Base-by-base conservation (phyloP, 1,139 yeast species). In the Meyerozyma carpophila region DNA sequence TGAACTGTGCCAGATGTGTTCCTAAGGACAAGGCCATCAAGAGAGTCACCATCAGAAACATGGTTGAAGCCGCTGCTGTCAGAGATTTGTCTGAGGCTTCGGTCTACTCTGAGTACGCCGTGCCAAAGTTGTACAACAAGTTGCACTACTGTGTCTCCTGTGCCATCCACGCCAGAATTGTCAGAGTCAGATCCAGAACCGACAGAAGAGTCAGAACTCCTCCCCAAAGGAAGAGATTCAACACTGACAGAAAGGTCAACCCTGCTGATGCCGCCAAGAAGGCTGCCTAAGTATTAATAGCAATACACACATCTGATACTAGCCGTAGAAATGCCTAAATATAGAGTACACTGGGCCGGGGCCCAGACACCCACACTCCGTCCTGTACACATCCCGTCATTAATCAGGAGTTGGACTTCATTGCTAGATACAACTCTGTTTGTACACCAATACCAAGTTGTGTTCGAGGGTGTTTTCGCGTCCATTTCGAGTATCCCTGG, bases 11-110 rank as follows among this genome's bases (percentile, higher is more conserved):
- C 68, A 90, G 95, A 79, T 88, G 95, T 82, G 96, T 93, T 66
- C 98, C 99, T 72, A 94, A 93, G 89, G 98, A 93, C 77, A 94
- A 93, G 88, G 97, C 98, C 78, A 93, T 94, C 90, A 93, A 94
- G 94, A 89, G 98, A 82, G 95, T 93, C 83, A 90, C 96, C 76
- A 86, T 93, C 86, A 89, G 98, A 84, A 94, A 94, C 95, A 93
- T 93, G 93, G 99, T 93, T 68, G 99, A 93, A 82, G 94, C 97
- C 65, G 98, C 98, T 73, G 98, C 98, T 70, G 95, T 93, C 72
- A 90, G 99, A 84, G 99, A 93, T 78, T 84, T 93, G 77, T 88
- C 96, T 64, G 99, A 93, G 79, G 98, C 98, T 65, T 91, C 98
- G 50, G 98, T 93, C 68, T 93, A 94, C 86, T 82, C 89, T 69